phyloP scores from a whole-genome alignment of 2,329 filamentous ascomycete genomes.

The Paramyrothecium roridum region DNA sequence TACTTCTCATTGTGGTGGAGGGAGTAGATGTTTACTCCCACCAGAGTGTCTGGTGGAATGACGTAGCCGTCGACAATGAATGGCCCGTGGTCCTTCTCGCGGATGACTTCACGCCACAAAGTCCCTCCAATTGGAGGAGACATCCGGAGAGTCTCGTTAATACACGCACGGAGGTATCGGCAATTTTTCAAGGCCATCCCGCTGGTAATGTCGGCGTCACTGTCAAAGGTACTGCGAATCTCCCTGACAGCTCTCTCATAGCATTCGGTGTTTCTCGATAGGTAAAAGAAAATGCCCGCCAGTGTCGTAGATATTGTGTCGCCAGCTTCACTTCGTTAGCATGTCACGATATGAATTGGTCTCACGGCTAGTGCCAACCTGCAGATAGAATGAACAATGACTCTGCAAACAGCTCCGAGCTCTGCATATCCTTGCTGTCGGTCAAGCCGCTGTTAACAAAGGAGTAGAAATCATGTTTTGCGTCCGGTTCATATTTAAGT shows the following conservation, averaged over 20 bases:
- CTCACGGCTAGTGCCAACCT: neutral
- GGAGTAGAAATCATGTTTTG: neutral
- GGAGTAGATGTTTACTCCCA: neutral
- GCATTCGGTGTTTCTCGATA: neutral
- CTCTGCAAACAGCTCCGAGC: neutral
- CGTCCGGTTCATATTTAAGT: neutral
- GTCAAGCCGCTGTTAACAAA: neutral
- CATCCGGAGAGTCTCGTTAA: neutral
- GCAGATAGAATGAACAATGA: neutral
- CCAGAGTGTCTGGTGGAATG: neutral
- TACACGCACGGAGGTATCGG: neutral
- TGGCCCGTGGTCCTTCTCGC: neutral
- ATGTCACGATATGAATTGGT: too few relatives aligned
- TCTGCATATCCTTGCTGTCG: neutral
- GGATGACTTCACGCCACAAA: neutral
- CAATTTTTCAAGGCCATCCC: neutral
- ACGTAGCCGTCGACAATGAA: neutral
- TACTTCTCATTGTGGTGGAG: neutral
- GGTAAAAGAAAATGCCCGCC: neutral
- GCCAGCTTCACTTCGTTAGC: neutral
- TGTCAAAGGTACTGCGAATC: neutral
- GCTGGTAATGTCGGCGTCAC: neutral
- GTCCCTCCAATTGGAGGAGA: neutral
- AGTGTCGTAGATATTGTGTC: neutral
- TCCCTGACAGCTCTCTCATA: neutral